Evolutionary conservation across 2,329 filamentous ascomycete genomes (phyloP).

Genomic region (Basipetospora sp.): DNA sequence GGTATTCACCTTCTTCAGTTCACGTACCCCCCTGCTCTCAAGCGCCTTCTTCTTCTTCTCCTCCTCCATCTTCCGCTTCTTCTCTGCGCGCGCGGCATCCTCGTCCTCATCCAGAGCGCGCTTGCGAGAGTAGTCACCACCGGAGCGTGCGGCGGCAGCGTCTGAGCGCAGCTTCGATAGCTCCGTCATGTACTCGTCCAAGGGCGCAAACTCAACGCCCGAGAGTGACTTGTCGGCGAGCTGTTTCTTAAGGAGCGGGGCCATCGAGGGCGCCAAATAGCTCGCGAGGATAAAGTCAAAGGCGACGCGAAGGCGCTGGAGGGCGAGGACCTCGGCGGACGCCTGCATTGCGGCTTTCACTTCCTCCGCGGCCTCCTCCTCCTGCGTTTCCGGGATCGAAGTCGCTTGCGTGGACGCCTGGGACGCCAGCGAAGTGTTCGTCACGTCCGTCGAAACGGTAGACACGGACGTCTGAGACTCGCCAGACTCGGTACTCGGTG

Average conservation of each 20-base stretch:
- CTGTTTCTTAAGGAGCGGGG: constrained; percentile 24
- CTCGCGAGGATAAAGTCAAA: constrained; percentile 49
- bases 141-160: constrained; percentile 51
- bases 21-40: constrained; percentile 60
- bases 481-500: constrained; percentile 16
- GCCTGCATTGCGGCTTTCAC: constrained; percentile 30
- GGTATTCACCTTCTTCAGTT: constrained; percentile 80
- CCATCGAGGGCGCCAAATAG: constrained; percentile 39
- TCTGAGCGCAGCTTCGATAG: constrained; percentile 56
- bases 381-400: constrained; percentile 23
- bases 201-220: constrained; percentile 49
- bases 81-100: constrained; percentile 52
- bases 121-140: constrained; percentile 58
- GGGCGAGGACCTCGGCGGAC: constrained; percentile 32
- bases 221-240: constrained; percentile 22
- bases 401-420: constrained; percentile 32
- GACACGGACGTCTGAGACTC: constrained; percentile 30
- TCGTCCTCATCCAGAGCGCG: constrained; percentile 52
- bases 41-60: constrained; percentile 69
- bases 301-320: constrained; percentile 51
- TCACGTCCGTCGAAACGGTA: constrained; percentile 20
- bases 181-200: constrained; percentile 54
- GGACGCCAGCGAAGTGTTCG: constrained; percentile 16
- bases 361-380: constrained; percentile 17
- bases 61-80: constrained; percentile 74